Conservation (phyloP, 352 stramenopile species). For the Globisporangium splendens region DNA sequence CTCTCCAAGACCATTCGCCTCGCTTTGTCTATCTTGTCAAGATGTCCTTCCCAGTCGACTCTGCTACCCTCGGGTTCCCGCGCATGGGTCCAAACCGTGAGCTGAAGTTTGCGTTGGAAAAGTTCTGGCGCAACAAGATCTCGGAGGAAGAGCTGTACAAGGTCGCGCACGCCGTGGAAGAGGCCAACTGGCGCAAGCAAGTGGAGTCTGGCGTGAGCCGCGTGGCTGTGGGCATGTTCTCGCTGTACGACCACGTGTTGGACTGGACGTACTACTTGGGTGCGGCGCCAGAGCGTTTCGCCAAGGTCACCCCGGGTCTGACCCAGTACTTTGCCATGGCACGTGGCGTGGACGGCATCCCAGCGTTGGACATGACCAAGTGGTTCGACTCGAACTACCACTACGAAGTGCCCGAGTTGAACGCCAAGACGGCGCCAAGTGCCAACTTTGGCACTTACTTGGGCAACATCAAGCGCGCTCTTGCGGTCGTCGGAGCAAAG, state of each 20-base stretch:
- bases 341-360: slow-evolving; percentile 85
- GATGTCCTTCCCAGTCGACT: slow-evolving; percentile 53
- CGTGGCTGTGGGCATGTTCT: slow-evolving; percentile 87
- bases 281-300: slow-evolving; percentile 74
- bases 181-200: slow-evolving; percentile 86
- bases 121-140: slow-evolving; percentile 89
- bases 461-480: slow-evolving; percentile 66
- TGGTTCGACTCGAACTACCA: slow-evolving; percentile 96
- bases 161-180: slow-evolving; percentile 73
- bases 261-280: slow-evolving; percentile 86
- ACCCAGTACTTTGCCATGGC: slow-evolving; percentile 91
- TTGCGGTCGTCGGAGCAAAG: slow-evolving; percentile 72
- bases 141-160: slow-evolving; percentile 75
- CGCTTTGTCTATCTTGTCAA: slow-evolving; percentile 13
- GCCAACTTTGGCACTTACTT: slow-evolving; percentile 85
- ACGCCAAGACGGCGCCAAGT: slow-evolving; percentile 54
- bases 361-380: slow-evolving; percentile 93
- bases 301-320: slow-evolving; percentile 48
- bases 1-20: slow-evolving; percentile 30
- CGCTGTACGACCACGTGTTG: slow-evolving; percentile 91
- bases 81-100: slow-evolving; percentile 92
- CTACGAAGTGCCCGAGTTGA: slow-evolving; percentile 92
- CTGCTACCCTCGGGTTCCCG: slow-evolving; percentile 86
- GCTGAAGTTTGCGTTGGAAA: slow-evolving; percentile 93
- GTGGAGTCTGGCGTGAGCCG: slow-evolving; percentile 64